Percentiles rank a stretch among this genome's conserved stretches.
phyloP scores from a whole-genome alignment of 2,329 filamentous ascomycete species.

The Hypoxylon sp. region DNA sequence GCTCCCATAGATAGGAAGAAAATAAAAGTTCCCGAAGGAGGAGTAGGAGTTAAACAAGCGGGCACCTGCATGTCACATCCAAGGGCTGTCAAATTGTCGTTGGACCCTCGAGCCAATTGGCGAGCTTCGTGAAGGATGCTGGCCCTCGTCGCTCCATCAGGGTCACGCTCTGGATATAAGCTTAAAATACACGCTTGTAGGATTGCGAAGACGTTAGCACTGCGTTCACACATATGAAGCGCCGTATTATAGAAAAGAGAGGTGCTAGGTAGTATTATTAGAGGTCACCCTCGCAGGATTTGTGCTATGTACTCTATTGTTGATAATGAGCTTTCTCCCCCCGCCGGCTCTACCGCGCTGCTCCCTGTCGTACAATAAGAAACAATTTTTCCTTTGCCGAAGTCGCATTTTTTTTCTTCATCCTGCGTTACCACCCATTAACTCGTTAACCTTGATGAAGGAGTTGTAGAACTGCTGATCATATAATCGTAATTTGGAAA shows the following conservation, averaged over 20 bases:
- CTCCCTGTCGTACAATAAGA: conserved; percentile 7
- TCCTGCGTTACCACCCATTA: conserved; percentile 7
- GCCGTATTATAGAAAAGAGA: neutral
- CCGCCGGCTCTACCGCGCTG: conserved; percentile 6
- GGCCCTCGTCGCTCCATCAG: neutral
- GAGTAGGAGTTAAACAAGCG: neutral
- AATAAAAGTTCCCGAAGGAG: too few relatives aligned
- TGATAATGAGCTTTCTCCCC: neutral
- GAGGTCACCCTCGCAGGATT: conserved; percentile 28
- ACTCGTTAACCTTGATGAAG: neutral
- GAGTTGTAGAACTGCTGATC: conserved; percentile 28
- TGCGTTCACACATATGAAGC: conserved; percentile 3
- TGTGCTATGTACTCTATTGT: conserved; percentile 14
- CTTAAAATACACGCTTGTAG: conserved; percentile 24
- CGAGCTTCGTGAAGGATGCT: neutral
- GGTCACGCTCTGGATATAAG: conserved; percentile 23
- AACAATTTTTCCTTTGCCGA: neutral
- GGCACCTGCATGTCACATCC: conserved; percentile 1
- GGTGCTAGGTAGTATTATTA: conserved; percentile 26
- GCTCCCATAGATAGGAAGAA: too few relatives aligned
- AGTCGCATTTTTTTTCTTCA: conserved; percentile 3
- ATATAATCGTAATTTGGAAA: conserved; percentile 35
- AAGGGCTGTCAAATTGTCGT: neutral
- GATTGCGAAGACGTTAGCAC: conserved; percentile 21
- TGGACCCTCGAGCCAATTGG: conserved; percentile 13